Evolutionary conservation across 345 rosid species (phyloP).

Genomic region (Pelargonium nanum): DNA sequence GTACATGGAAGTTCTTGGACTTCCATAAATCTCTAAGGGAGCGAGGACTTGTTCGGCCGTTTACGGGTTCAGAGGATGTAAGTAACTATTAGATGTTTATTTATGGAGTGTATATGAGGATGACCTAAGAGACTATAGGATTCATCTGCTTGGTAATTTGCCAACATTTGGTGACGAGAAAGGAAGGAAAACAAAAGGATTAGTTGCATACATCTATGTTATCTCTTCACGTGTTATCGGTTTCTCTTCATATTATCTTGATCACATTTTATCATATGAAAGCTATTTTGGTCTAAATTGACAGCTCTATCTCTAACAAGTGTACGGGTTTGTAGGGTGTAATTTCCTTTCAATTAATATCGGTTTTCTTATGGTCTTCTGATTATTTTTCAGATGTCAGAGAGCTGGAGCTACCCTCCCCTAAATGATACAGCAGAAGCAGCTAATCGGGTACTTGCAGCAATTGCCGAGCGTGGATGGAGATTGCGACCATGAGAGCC

Average conservation of each 20-base stretch:
- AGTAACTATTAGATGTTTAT: constrained; percentile 20
- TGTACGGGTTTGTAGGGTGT: too few relatives aligned
- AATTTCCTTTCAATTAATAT: neutral
- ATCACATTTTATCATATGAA: neutral
- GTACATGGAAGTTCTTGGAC: constrained; percentile 82
- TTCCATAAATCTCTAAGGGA: constrained; percentile 78
- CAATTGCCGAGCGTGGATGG: constrained; percentile 78
- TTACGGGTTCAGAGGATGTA: constrained; percentile 88
- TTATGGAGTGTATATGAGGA: too few relatives aligned
- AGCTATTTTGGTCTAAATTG: too few relatives aligned
- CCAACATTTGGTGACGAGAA: too few relatives aligned
- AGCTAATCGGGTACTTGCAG: constrained; percentile 53
- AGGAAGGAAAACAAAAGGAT: neutral
- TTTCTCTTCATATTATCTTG: neutral
- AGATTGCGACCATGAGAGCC: constrained; percentile 42
- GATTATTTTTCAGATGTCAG: constrained; percentile 49
- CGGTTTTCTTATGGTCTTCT: neutral
- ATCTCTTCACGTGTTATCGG: too few relatives aligned
- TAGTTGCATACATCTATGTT: neutral
- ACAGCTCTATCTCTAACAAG: too few relatives aligned
- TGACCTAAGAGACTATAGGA: neutral
- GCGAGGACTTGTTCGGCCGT: constrained; percentile 74
- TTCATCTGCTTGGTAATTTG: neutral
- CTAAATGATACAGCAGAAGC: constrained; percentile 84
- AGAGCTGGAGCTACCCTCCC: constrained; percentile 95